Base-by-base conservation (phyloP, 2,329 filamentous ascomycete genomes). In the Aspergillus sp. region DNA sequence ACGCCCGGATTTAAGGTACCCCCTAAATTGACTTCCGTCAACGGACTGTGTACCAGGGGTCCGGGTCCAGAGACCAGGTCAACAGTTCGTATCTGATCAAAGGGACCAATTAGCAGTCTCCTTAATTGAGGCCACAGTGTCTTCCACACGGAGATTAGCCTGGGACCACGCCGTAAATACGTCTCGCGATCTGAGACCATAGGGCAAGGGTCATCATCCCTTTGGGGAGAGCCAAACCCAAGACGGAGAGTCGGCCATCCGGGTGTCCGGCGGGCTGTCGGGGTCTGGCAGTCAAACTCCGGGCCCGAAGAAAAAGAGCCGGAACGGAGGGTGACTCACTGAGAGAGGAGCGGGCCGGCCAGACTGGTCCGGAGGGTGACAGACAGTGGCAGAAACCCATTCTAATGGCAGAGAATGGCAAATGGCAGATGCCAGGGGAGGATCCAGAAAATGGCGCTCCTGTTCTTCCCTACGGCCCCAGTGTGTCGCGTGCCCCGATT, bases 381-480 rank as follows among this genome's bases (percentile, higher is more conserved):
- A 36, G 32, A 13, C 32, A 36, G 12, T 36, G 32, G 32, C 32
- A 36, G 32, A 36, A 36, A 36, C 32, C 32, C 12, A 12, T 36
- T 5, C 12, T 13, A 36, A 36, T 36, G 28, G 28, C 45, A 51
- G 38, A 41, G 43, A 61, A 39, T 48, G 53, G 36, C 52, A 30
- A 61, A 39, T 48, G 53, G 36, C 49, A 30, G 50, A 41, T 56
- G 45, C 45, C 23, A 48, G 58, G 54, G 57, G 55, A 58, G 60
- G 55, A 58, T 48, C 54, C 61, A 58, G 47, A 53, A 36, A 48
- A 55, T 58, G 58, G 50, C 43, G 61, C 57, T 65, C 63, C 57
- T 65, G 57, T 57, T 58, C 56, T 57, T 65, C 56, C 61, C 63
- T 65, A 50, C 41, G 52, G 61, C 58, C 55, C 63, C 63, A 61